phyloP scores from a whole-genome alignment of 257 asterid genomes.

The Vinca minor region DNA sequence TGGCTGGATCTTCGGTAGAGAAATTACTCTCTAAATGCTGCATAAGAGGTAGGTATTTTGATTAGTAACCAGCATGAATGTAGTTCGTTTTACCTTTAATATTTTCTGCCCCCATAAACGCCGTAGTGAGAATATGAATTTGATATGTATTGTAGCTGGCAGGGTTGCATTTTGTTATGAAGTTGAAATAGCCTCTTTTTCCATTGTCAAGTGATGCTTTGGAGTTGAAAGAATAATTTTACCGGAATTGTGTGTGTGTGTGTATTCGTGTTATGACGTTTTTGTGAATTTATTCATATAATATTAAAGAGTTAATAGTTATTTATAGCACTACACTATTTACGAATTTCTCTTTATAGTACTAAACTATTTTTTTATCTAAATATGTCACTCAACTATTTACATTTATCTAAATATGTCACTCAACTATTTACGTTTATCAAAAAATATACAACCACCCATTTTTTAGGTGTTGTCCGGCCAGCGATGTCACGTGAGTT shows the following conservation, averaged over 20 bases:
- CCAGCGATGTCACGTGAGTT: no score
- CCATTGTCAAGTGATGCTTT: background rate
- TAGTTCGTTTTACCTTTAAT: background rate
- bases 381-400: no score
- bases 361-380: no score
- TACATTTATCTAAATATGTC: no score
- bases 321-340: no score
- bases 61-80: conserved; percentile 1
- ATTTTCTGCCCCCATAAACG: background rate
- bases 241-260: background rate
- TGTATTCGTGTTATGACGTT: background rate
- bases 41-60: conserved; percentile 3
- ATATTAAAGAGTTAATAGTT: no score
- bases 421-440: no score
- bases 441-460: no score
- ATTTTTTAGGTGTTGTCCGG: no score
- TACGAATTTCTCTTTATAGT: background rate
- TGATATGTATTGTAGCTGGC: background rate
- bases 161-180: background rate
- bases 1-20: conserved; percentile 56
- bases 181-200: conserved; percentile 1
- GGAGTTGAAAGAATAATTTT: background rate
- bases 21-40: conserved; percentile 31
- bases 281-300: background rate
- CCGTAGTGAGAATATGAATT: background rate